Base-by-base conservation (phyloP, 257 asterid genomes). In the Plantago major region DNA sequence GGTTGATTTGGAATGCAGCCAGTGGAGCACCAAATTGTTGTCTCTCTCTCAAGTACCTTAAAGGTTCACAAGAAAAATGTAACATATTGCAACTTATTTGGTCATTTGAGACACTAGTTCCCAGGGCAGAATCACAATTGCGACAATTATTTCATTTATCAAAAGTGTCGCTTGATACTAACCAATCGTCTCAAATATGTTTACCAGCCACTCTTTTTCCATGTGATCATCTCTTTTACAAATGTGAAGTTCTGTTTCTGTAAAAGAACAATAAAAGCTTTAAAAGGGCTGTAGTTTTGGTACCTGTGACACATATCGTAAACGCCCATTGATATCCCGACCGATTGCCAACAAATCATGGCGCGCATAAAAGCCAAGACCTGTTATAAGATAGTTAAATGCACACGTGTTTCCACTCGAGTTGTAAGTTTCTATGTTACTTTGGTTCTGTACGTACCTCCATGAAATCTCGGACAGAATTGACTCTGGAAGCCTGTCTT, bases 291-390 rank as follows among this genome's bases (percentile, higher is more conserved):
- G 10, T 12, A 46, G 49, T 15, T 60, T 8, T 60, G 42, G 18
- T 85, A 92, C 99, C 99, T 83, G 81, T 84, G 99, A 65, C 97
- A 92, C 83, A 92, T 80, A 66, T 92, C 97, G 72, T 89, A 92
- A 30, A 84, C 97, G 58, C 97, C 99, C 99, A 92, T 92, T 17
- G 95, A 71, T 66, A 92, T 77, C 81, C 99, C 99, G 74, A 92
- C 80, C 42, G 97, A 95, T 70, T 78, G 79, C 97, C 99, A 92
- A 10, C 91, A 77, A 58, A 92, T 97, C 95, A 92, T 83, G 73
- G 89, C 82, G 2, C 97, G 93, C 15, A 95, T 86, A 63, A 85
- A 94, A 66, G 93, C 97, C 50, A 92, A 95, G 60, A 92, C 96
- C 99, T 92, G 75, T n/a, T n/a, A n/a, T n/a, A n/a, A n/a, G n/a